These are phyloP conservation scores for Phalaenopsis aphrodite DNA, from an alignment of 106 monocot genomes.

Conservation along the genomic window DNA sequence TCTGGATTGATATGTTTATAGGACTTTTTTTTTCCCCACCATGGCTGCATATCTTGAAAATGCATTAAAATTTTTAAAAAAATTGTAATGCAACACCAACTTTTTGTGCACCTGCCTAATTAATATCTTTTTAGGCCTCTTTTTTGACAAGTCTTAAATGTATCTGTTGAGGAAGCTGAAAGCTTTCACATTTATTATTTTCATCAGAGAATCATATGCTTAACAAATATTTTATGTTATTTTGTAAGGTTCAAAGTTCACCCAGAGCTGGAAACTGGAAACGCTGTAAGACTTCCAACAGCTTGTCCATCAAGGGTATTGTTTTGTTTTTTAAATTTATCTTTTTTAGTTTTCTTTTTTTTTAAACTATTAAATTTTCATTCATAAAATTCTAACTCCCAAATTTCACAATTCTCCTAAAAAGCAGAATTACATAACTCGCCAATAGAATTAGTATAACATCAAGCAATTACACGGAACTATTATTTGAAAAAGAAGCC, in stretches of 20 bases:
- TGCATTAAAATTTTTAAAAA: background rate
- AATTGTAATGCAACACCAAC: background rate
- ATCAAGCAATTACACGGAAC: too few species aligned
- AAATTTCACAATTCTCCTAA: too few species aligned
- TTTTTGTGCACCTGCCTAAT: background rate
- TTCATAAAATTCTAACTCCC: too few species aligned
- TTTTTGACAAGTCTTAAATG: background rate
- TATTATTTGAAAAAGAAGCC: too few species aligned
- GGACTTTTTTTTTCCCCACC: too few species aligned
- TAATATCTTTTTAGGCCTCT: background rate
- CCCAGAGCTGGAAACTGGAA: conserved; percentile 92
- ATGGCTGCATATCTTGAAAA: background rate
- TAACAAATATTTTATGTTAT: background rate
- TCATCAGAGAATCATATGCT: background rate
- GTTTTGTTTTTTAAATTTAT: background rate
- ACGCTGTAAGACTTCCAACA: conserved; percentile 62
- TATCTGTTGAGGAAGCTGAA: background rate
- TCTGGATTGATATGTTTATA: too few species aligned
- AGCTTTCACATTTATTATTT: background rate
- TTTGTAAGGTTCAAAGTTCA: conserved; percentile 65
- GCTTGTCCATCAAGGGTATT: conserved; percentile 76
- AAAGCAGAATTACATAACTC: too few species aligned
- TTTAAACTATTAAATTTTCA: too few species aligned
- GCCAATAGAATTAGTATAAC: too few species aligned
- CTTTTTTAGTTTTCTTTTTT: background rate